Evolutionary conservation across 2,329 filamentous ascomycete genomes (phyloP).

Genomic region (Hypoxylon sp.): DNA sequence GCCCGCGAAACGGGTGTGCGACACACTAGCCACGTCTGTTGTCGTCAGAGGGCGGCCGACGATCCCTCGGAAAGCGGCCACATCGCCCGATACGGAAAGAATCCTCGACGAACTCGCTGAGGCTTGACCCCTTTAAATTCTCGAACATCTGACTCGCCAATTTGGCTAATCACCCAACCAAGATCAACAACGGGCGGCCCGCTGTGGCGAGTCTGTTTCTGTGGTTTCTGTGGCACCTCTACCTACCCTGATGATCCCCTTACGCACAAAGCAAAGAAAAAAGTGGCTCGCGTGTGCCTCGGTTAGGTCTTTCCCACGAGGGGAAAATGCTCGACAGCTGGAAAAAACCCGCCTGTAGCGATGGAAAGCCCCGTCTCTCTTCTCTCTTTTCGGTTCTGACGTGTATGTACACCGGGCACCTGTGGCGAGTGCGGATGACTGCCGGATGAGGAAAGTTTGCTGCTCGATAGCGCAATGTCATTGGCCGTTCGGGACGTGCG

Average conservation of each 20-base stretch:
- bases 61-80: conserved; percentile 16
- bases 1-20: too few relatives aligned
- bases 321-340: conserved; percentile 26
- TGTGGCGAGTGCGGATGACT: conserved; percentile 44
- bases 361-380: not conserved
- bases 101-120: conserved; percentile 4
- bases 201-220: conserved; percentile 30
- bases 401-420: conserved; percentile 38
- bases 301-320: not conserved
- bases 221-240: conserved; percentile 13
- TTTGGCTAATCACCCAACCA: not conserved
- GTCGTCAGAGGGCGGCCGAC: conserved; percentile 28
- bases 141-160: not conserved
- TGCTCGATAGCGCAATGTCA: conserved; percentile 38
- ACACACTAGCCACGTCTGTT: conserved; percentile 32
- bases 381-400: not conserved
- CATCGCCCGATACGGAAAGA: conserved; percentile 12
- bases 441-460: conserved; percentile 47
- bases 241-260: not conserved
- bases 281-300: conserved; percentile 8
- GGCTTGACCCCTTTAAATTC: conserved; percentile 12
- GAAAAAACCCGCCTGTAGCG: not conserved
- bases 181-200: not conserved
- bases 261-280: too few relatives aligned
- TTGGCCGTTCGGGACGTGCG: conserved; percentile 38